phyloP scores from a whole-genome alignment of 352 stramenopile species.

The Phytophthora citrophthora region DNA sequence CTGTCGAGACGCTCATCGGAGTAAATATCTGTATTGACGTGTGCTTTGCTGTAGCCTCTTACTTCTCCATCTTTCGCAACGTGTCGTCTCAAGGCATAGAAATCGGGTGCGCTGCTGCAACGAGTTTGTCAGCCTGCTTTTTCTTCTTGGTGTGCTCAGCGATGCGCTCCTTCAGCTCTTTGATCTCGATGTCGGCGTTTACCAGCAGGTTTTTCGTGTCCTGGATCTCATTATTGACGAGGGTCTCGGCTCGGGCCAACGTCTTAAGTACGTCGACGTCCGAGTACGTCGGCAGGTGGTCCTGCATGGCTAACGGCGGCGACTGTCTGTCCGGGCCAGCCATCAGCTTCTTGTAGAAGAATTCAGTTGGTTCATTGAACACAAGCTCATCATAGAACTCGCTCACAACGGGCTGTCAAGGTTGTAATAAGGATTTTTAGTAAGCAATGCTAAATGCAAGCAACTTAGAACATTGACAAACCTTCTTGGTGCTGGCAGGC shows the following conservation, averaged over 20 bases:
- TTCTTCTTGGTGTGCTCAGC: slow-evolving; percentile 82
- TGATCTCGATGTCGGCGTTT: slow-evolving; percentile 70
- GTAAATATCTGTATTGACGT: slow-evolving; percentile 14
- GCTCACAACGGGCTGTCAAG: slow-evolving; percentile 88
- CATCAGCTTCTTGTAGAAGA: slow-evolving; percentile 95
- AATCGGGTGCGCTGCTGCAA: slow-evolving; percentile 18
- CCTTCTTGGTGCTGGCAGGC: slow-evolving; percentile 91
- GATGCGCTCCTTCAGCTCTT: slow-evolving; percentile 79
- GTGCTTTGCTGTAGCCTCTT: background rate
- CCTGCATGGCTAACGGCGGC: slow-evolving; percentile 72
- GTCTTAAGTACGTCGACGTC: slow-evolving; percentile 90
- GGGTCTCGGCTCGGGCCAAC: slow-evolving; percentile 84
- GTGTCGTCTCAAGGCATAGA: slow-evolving; percentile 1
- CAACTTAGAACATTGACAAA: slow-evolving; percentile 22
- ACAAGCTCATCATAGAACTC: slow-evolving; percentile 98
- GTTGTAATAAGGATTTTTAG: slow-evolving; percentile 7
- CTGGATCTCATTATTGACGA: slow-evolving; percentile 75
- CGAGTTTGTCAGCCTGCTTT: slow-evolving; percentile 66
- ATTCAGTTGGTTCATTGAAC: slow-evolving; percentile 97
- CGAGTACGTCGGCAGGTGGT: slow-evolving; percentile 88
- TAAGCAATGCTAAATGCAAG: background rate
- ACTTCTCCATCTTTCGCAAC: background rate
- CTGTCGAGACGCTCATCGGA: background rate
- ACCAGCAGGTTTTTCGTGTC: slow-evolving; percentile 77
- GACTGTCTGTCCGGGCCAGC: slow-evolving; percentile 71